phyloP scores from a whole-genome alignment of 306 rosid genomes.

The Castanea mollissima region DNA sequence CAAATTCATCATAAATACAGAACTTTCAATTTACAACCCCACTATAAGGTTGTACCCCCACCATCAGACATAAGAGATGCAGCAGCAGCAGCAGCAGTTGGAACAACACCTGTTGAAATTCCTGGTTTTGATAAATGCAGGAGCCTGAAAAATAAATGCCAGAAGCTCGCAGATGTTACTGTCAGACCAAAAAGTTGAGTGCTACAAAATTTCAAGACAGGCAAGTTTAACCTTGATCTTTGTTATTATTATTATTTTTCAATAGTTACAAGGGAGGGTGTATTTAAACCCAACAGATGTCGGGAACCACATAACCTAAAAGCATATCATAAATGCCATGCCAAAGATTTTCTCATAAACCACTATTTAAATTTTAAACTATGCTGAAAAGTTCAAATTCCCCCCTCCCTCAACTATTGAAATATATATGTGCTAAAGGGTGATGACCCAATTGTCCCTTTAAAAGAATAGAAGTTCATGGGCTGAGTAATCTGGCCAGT shows the following conservation, averaged over 20 bases:
- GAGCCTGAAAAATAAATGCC: constrained; percentile 64
- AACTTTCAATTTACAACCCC: not conserved
- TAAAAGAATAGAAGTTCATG: not conserved
- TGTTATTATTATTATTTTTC: not conserved
- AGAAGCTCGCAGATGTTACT: constrained; percentile 6
- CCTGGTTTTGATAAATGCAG: constrained; percentile 93
- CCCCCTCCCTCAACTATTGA: too few species aligned
- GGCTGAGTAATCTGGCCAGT: not conserved
- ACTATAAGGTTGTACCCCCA: constrained; percentile 67
- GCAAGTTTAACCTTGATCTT: constrained; percentile 1
- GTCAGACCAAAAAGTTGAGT: constrained; percentile 1
- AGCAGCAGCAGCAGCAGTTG: constrained; percentile 97
- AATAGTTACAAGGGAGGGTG: too few species aligned
- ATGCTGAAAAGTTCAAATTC: not conserved
- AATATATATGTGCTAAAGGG: too few species aligned
- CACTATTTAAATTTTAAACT: not conserved
- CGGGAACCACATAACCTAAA: not conserved
- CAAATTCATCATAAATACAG: not conserved
- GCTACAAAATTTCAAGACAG: constrained; percentile 8
- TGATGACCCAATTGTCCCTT: not conserved
- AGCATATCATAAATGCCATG: not conserved
- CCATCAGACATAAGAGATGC: constrained; percentile 94
- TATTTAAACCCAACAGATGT: not conserved
- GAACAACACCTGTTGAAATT: constrained; percentile 88
- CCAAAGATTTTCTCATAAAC: not conserved